Base-by-base conservation (phyloP, 2,329 filamentous ascomycete species). In the Ophiosphaerella korrae region DNA sequence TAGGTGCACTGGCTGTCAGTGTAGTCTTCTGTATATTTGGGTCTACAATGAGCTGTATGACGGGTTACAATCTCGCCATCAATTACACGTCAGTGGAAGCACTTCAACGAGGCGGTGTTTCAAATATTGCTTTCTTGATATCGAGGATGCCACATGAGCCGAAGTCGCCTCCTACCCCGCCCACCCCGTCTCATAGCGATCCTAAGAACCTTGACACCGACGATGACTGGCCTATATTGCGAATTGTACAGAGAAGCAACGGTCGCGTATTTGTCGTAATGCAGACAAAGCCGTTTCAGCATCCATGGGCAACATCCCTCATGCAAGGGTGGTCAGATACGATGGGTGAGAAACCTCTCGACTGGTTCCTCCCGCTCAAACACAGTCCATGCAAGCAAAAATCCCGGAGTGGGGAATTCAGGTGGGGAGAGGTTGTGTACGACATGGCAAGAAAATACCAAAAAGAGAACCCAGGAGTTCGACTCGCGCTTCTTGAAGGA, bases 31-130 rank as follows among this genome's bases (percentile, higher is more conserved):
- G 84, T 34, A 72, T 96, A n/a, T 97, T 97, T 72, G 81, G 88
- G 0, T 78, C 82, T 18, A 84, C 86, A 46, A 96, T 97, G 92
- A 82, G 87, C 2, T 66, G 82, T 34, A 92, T 87, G 40, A 89
- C 89, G 3, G 68, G 88, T 34, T 84, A 88, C 56, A 87, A 91
- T 63, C 82, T 88, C 34, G 74, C 88, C 40, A 76, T 82, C 45
- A 97, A 97, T 66, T 80, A 86, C 40, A 96, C 92, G 1, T 95
- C 91, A 14, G 87, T 99, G 51, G 94, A 99, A 69, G 84, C 87
- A 50, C 78, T 96, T 23, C 57, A 78, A 80, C 48, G 82, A 79
- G 54, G 80, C 76, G 14, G 85, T 83, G 53, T 83, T 5, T 87
- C 88, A 74, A 85, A 86, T 44, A 77, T 97, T 29, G 92, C 93